Conservation (phyloP, 495 filamentous ascomycete species). For the Hypomontagnella submonticulosa region DNA sequence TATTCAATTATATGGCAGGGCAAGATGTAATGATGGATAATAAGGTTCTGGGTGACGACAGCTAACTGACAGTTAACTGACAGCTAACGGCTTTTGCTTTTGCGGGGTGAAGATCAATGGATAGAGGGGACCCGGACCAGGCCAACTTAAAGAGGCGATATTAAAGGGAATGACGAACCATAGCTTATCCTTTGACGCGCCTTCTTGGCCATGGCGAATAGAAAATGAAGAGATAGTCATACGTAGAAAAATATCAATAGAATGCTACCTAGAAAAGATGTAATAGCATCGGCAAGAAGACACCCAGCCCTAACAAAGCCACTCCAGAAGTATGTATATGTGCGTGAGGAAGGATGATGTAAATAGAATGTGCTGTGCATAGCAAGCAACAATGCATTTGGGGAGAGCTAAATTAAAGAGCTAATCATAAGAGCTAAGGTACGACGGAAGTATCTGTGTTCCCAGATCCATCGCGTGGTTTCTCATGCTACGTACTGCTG, state of each 20-base stretch:
- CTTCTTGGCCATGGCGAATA: conserved; percentile 67
- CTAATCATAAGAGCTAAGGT: too few relatives aligned
- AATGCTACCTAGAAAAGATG: conserved; percentile 24
- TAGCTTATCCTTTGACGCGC: conserved; percentile 73
- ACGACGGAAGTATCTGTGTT: too few relatives aligned
- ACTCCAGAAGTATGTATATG: not conserved
- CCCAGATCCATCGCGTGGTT: too few relatives aligned
- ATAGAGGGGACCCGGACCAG: conserved; percentile 11
- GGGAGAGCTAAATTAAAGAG: too few relatives aligned
- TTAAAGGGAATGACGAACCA: conserved; percentile 59
- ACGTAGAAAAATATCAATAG: conserved; percentile 37
- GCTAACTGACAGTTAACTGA: conserved; percentile 5
- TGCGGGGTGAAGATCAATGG: conserved; percentile 40
- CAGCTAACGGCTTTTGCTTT: too few relatives aligned
- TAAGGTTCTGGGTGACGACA: conserved; percentile 14
- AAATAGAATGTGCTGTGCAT: too few relatives aligned
- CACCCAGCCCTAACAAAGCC: conserved; percentile 16
- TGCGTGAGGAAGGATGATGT: not conserved
- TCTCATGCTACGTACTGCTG: too few relatives aligned
- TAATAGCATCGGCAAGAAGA: not conserved
- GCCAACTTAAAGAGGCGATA: conserved; percentile 14
- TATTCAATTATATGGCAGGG: conserved; percentile 2
- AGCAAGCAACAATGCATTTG: too few relatives aligned
- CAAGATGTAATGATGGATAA: conserved; percentile 1
- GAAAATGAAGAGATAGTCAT: conserved; percentile 50